Conservation (phyloP, 495 filamentous ascomycete species). For the Podospora pseudocomata region DNA sequence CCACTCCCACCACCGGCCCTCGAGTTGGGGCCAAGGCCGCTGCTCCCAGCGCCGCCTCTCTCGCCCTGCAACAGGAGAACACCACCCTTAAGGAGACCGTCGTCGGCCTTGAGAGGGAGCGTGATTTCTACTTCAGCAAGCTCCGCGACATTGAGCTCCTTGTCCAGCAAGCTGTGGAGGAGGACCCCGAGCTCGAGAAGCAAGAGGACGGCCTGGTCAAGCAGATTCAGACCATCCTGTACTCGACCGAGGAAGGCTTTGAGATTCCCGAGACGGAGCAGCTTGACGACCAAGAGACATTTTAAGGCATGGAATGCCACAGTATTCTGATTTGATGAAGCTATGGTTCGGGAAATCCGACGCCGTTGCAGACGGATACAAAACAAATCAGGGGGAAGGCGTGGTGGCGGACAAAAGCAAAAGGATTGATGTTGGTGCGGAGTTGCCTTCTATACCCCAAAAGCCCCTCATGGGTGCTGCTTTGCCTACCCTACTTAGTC, state of each 20-base stretch:
- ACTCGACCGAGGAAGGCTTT: slow-evolving; percentile 92
- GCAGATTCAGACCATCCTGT: slow-evolving; percentile 92
- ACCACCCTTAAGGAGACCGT: slow-evolving; percentile 80
- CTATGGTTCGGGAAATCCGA: neutral
- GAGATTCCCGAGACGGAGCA: slow-evolving; percentile 73
- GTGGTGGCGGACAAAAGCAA: slow-evolving; percentile 19
- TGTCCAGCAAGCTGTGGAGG: slow-evolving; percentile 86
- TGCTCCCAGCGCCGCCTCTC: slow-evolving; percentile 51
- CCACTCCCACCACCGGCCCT: slow-evolving; percentile 66
- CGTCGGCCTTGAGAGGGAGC: slow-evolving; percentile 81
- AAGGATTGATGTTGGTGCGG: slow-evolving; percentile 20
- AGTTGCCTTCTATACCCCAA: slow-evolving; percentile 28
- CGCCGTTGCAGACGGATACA: slow-evolving; percentile 17
- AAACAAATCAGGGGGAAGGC: slow-evolving; percentile 11
- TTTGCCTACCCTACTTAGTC: neutral
- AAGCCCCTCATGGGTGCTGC: neutral
- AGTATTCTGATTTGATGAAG: neutral
- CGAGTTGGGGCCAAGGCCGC: slow-evolving; percentile 47
- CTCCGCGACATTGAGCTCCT: slow-evolving; percentile 92
- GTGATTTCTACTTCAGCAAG: slow-evolving; percentile 99
- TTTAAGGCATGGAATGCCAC: slow-evolving; percentile 41
- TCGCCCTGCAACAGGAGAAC: slow-evolving; percentile 77
- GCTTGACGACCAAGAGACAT: slow-evolving; percentile 71
- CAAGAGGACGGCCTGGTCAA: slow-evolving; percentile 86
- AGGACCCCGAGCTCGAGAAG: slow-evolving; percentile 85